These are phyloP conservation scores for Rhizopogon vesiculosus DNA, from an alignment of 768 basidiomycete species.

Conservation along the genomic window DNA sequence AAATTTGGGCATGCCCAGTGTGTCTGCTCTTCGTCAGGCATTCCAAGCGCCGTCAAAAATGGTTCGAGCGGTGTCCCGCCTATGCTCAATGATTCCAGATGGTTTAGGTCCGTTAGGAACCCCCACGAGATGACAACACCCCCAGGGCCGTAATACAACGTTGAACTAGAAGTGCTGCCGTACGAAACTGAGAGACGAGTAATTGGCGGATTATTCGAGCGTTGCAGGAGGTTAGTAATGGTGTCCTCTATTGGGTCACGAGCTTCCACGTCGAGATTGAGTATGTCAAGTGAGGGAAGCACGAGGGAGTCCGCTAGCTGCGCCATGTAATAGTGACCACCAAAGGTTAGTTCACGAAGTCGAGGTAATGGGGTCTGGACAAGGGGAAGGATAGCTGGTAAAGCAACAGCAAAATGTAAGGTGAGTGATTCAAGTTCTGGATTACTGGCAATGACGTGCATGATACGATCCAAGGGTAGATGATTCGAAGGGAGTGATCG, in stretches of 20 bases:
- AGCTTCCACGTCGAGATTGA: conserved; percentile 67
- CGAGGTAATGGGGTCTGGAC: conserved; percentile 46
- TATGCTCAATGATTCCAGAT: conserved; percentile 55
- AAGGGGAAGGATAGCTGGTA: conserved; percentile 61
- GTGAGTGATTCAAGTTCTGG: conserved; percentile 50
- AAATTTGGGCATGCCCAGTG: conserved; percentile 66
- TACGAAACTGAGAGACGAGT: conserved; percentile 62
- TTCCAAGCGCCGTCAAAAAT: conserved; percentile 50
- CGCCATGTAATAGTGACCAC: conserved; percentile 63
- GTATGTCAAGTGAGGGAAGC: conserved; percentile 51
- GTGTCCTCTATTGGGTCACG: conserved; percentile 74
- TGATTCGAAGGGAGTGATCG: conserved; percentile 61
- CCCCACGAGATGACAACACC: conserved; percentile 62
- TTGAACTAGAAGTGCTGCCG: conserved; percentile 31
- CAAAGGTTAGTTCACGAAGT: conserved; percentile 52
- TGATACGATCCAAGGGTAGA: conserved; percentile 62
- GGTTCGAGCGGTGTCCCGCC: conserved; percentile 66
- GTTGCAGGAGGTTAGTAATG: conserved; percentile 54
- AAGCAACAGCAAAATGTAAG: conserved; percentile 58
- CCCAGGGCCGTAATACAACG: conserved; percentile 55
- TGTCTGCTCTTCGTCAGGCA: conserved; percentile 53
- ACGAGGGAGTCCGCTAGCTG: conserved; percentile 58
- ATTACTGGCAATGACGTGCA: conserved; percentile 61
- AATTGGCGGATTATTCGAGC: conserved; percentile 56
- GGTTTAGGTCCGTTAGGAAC: conserved; percentile 55